Evolutionary conservation across 176 grass and related monocot species (phyloP), one percentile per base, ranked within the genome.

Genomic region (Oryza longistaminata): DNA sequence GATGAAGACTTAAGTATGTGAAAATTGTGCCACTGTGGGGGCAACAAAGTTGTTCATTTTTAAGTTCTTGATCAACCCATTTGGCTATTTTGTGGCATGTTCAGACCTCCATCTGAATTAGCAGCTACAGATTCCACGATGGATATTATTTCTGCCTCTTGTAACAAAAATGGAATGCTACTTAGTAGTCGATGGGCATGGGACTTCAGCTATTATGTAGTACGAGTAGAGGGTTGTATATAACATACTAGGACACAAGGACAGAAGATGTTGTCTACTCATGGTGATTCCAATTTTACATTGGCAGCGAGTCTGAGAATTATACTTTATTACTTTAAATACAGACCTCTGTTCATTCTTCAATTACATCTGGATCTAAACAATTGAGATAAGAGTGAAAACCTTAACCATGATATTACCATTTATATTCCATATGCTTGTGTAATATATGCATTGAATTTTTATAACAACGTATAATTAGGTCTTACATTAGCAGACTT

Each of bases 321-420:
- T 61, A 3, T 35, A 35, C 34, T 35, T 35, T 35, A 35, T 35
- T 61, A 55, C 52, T 50, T 50, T 50, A 50, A 50, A 50, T 16
- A 22, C 21, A 61, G 22, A 10, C 21, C 21, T 24, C 10, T 72
- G n/a, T n/a, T 42, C 9, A 27, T 48, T 83, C 55, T 83, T 19
- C 14, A 74, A 55, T 24, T 49, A 9, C 27, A 33, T 66, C 19
- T 49, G 25, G 31, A 83, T 26, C 77, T 80, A 68, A 80, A 80
- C 17, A 76, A 58, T 58, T 12, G 16, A 55, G 37, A 64, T 7
- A 66, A 75, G 29, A 22, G 22, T 11, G 21, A 37, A 35, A 37
- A 55, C 49, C 49, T 70, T 68, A 44, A 61, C 22, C 15, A 44
- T 43, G 65, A 25, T 61, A 44, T 44, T 78, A 69, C 15, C 65